These are phyloP conservation scores for Fusarium transvaalense DNA, from an alignment of 2,329 filamentous ascomycete genomes.

Conservation along the genomic window DNA sequence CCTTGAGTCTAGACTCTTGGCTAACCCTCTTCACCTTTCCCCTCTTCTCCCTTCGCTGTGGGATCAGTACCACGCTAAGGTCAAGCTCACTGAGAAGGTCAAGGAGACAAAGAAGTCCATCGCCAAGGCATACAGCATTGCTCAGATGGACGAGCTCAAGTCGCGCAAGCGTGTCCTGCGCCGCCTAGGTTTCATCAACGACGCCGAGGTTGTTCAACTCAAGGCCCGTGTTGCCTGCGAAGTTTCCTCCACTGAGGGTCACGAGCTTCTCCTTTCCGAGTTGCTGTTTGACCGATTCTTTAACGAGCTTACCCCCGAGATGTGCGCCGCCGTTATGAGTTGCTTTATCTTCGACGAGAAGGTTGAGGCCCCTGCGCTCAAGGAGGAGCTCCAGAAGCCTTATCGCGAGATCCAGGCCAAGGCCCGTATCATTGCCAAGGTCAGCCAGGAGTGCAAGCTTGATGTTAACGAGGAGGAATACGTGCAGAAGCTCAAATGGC, in stretches of 20 bases:
- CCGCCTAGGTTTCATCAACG: slow-evolving; percentile 94
- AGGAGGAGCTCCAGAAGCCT: slow-evolving; percentile 87
- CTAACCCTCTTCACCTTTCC: slow-evolving; percentile 92
- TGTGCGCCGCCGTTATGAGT: slow-evolving; percentile 86
- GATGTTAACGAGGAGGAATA: slow-evolving; percentile 97
- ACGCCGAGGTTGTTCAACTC: slow-evolving; percentile 92
- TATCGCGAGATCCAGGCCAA: slow-evolving; percentile 88
- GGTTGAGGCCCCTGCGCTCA: slow-evolving; percentile 80
- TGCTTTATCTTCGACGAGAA: slow-evolving; percentile 99
- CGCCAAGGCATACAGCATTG: slow-evolving; percentile 83
- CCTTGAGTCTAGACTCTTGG: slow-evolving; percentile 87
- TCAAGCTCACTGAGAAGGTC: slow-evolving; percentile 80
- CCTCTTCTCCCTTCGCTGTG: slow-evolving; percentile 86
- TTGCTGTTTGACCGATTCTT: slow-evolving; percentile 98
- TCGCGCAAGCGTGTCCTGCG: slow-evolving; percentile 94
- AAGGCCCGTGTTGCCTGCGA: slow-evolving; percentile 98
- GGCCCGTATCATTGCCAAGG: slow-evolving; percentile 89
- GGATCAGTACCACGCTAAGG: slow-evolving; percentile 86
- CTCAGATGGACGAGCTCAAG: slow-evolving; percentile 96
- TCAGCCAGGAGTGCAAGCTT: slow-evolving; percentile 94
- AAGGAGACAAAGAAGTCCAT: slow-evolving; percentile 92
- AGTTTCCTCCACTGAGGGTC: slow-evolving; percentile 90
- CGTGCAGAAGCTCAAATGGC: slow-evolving; percentile 87
- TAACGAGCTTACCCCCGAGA: slow-evolving; percentile 91
- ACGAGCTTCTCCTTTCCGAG: slow-evolving; percentile 93